Evolutionary conservation across 2,329 filamentous ascomycete species (phyloP).

Genomic region (Colletotrichum viniferum): DNA sequence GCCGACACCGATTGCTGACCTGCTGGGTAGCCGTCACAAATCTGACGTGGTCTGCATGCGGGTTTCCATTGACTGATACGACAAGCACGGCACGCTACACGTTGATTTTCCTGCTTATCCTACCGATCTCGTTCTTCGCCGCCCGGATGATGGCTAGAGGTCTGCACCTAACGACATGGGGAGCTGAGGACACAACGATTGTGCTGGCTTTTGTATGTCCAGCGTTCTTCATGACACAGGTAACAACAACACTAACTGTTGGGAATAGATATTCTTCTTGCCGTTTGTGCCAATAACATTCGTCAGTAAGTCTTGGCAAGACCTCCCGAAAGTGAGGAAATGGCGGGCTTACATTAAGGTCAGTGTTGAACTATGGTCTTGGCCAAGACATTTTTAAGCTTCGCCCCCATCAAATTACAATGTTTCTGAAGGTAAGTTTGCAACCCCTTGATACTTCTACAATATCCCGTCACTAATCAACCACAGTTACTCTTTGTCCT

Average conservation of each 20-base stretch:
- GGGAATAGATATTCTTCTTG: not conserved
- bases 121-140: not conserved
- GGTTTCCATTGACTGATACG: not conserved
- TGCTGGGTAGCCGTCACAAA: not conserved
- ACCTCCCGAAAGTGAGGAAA: too few species aligned
- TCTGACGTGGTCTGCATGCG: not conserved
- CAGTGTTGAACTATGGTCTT: not conserved
- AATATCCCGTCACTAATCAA: not conserved
- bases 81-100: not conserved
- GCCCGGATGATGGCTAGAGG: not conserved
- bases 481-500: not conserved
- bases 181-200: not conserved
- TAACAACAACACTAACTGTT: not conserved
- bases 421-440: not conserved
- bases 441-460: not conserved
- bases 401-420: not conserved
- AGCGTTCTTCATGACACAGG: fast-evolving
- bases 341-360: not conserved
- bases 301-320: not conserved
- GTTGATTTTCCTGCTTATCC: not conserved
- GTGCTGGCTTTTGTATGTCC: not conserved
- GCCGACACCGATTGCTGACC: not conserved
- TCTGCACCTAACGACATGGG: not conserved
- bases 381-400: not conserved
- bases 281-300: not conserved